Conservation (phyloP, 2,329 filamentous ascomycete genomes). For the Fusarium compactum region DNA sequence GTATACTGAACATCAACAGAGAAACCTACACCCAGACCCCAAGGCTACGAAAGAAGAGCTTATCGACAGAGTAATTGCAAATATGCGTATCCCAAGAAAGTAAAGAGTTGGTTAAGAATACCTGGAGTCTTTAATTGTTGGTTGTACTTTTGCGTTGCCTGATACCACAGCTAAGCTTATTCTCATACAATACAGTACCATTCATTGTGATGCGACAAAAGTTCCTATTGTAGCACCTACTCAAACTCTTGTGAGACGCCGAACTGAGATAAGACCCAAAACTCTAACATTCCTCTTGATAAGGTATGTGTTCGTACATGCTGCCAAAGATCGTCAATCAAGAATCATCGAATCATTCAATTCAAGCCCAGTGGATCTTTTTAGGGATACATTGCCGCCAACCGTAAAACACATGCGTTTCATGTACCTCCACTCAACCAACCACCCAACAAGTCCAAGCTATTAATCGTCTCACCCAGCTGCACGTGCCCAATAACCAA, state of each 20-base stretch:
- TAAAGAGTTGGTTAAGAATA: constrained; percentile 17
- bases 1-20: constrained; percentile 47
- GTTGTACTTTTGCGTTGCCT: constrained; percentile 2
- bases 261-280: neutral
- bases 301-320: neutral
- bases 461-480: constrained; percentile 41
- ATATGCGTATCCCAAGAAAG: constrained; percentile 58
- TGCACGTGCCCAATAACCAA: constrained; percentile 45
- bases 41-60: constrained; percentile 60
- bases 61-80: constrained; percentile 60
- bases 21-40: constrained; percentile 60
- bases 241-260: neutral
- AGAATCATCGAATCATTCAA: constrained; percentile 25
- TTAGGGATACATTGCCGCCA: constrained; percentile 25
- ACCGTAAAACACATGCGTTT: constrained; percentile 20
- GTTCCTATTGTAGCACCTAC: neutral
- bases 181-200: neutral
- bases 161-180: constrained; percentile 18
- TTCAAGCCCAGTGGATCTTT: constrained; percentile 29
- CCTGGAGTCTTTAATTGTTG: neutral
- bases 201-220: neutral
- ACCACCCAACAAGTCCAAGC: constrained; percentile 44
- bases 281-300: neutral
- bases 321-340: constrained; percentile 8
- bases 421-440: constrained; percentile 40